Evolutionary conservation across 2,329 filamentous ascomycete genomes (phyloP), one percentile per base, ranked within the genome.

Genomic region (Podosphaera fusca): DNA sequence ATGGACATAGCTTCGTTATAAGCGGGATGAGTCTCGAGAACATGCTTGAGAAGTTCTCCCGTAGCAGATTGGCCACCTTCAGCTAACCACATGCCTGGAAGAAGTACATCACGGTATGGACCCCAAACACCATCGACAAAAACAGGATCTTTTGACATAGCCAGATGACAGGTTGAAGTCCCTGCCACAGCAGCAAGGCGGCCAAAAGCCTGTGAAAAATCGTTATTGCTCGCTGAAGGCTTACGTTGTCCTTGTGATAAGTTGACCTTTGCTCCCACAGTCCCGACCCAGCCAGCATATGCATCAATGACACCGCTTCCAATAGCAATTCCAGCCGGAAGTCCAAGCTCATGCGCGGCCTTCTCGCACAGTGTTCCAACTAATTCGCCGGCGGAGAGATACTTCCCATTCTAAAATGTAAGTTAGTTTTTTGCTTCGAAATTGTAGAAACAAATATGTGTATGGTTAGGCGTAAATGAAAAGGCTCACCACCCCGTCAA

Each of bases 91-190:
- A 83, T 94, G 59, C 82, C 82, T 0, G 92, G 89, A 29, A 96
- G 78, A 47, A 98, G 77, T 4, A 95, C 92, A 67, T 98, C 92
- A 58, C 88, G 79, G 73, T 98, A 98, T 0, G 92, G 92, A 0
- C 92, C 92, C 92, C 92, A 98, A 31, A 98, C 89, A 40, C 92
- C 92, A 55, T 86, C 80, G 10, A 95, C 92, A 67, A 98, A 98
- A 33, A 96, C 85, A 0, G 92, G 85, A 42, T 94, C 80, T 62
- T 83, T 84, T 6, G 89, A 95, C 85, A 98, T 94, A 69, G 89
- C 92, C 57, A 98, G 74, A 70, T 98, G 92, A 71, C 92, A 98
- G 14, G 92, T 98, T 0, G 92, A 96, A 3, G 92, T 98, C 60
- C 92, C 92, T 0, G 92, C 92, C 3, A 98, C 92, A 21, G 89